phyloP scores from a whole-genome alignment of 2,329 filamentous ascomycete genomes.

The Tolypocladium capitatum region DNA sequence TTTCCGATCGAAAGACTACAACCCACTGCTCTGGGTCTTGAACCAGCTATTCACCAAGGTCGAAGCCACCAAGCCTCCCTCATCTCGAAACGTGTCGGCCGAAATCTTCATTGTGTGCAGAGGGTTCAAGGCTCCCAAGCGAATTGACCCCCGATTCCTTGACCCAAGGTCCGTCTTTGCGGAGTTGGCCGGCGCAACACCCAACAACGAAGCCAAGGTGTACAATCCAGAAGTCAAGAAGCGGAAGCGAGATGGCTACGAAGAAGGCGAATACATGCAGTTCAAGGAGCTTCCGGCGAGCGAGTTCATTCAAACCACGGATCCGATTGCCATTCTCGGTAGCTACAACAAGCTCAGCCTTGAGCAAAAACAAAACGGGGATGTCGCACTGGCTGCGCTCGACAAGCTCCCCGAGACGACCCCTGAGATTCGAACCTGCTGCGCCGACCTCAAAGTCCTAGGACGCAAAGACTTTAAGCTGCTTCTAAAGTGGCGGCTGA shows the following conservation, averaged over 20 bases:
- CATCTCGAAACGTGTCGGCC: constrained; percentile 87
- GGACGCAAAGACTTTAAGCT: constrained; percentile 91
- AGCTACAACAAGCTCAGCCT: constrained; percentile 76
- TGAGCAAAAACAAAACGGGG: constrained; percentile 62
- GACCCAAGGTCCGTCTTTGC: constrained; percentile 85
- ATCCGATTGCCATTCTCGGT: constrained; percentile 87
- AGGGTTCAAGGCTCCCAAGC: constrained; percentile 90
- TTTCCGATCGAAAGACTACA: constrained; percentile 95
- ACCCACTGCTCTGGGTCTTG: constrained; percentile 90
- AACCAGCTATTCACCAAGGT: constrained; percentile 93
- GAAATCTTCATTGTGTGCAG: constrained; percentile 98
- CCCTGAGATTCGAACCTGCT: constrained; percentile 64
- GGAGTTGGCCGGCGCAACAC: constrained; percentile 70
- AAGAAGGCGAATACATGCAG: constrained; percentile 87
- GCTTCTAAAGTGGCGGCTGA: constrained; percentile 78
- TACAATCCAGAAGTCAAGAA: constrained; percentile 98
- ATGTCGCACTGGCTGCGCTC: constrained; percentile 76
- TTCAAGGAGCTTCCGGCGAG: constrained; percentile 81
- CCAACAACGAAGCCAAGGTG: constrained; percentile 95
- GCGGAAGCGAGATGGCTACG: constrained; percentile 92
- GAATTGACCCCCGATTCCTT: constrained; percentile 81
- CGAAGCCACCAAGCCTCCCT: constrained; percentile 93
- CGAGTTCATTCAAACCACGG: constrained; percentile 86
- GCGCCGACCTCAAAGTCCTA: constrained; percentile 74
- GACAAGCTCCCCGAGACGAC: constrained; percentile 80